These are phyloP conservation scores for Mychonastes homosphaera DNA, from an alignment of 139 green algal genomes.

Conservation along the genomic window DNA sequence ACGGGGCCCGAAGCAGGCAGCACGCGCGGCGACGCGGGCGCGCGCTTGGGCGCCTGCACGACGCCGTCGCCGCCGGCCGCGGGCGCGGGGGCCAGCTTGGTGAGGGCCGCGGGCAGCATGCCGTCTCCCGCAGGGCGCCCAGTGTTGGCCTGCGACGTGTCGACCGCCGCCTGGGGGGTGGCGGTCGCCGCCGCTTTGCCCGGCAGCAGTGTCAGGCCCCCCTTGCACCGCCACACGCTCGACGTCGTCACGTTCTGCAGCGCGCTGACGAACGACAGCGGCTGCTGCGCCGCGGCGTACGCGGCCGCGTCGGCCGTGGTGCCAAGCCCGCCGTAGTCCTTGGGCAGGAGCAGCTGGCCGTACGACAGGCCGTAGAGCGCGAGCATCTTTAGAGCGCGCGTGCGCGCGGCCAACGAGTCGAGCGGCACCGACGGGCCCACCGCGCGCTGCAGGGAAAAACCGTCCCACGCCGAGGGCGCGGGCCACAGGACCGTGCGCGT, in stretches of 20 bases:
- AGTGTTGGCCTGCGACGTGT: no score
- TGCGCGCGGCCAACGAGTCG: background rate
- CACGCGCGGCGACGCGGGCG: no score
- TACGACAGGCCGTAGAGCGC: constrained; percentile 11
- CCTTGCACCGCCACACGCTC: constrained; percentile 1
- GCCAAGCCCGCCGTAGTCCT: constrained; percentile 7
- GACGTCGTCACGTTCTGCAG: background rate
- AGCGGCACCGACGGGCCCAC: background rate
- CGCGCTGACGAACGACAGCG: background rate
- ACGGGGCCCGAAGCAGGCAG: no score
- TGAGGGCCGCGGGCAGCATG: no score
- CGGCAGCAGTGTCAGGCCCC: background rate
- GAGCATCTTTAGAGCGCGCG: constrained; percentile 4
- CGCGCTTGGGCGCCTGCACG: no score
- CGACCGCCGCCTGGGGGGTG: no score
- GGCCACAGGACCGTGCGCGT: constrained; percentile 14
- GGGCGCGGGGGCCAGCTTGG: no score
- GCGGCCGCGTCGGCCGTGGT: background rate
- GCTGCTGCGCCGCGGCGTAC: background rate
- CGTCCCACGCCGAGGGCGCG: background rate
- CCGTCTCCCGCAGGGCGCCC: no score
- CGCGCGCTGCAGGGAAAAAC: background rate
- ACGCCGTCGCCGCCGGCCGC: no score
- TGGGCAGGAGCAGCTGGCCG: background rate
- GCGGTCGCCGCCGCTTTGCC: no score